Evolutionary conservation across 2,329 filamentous ascomycete genomes (phyloP), one percentile per base, ranked within the genome.

Genomic region (Diaporthe ilicicola): DNA sequence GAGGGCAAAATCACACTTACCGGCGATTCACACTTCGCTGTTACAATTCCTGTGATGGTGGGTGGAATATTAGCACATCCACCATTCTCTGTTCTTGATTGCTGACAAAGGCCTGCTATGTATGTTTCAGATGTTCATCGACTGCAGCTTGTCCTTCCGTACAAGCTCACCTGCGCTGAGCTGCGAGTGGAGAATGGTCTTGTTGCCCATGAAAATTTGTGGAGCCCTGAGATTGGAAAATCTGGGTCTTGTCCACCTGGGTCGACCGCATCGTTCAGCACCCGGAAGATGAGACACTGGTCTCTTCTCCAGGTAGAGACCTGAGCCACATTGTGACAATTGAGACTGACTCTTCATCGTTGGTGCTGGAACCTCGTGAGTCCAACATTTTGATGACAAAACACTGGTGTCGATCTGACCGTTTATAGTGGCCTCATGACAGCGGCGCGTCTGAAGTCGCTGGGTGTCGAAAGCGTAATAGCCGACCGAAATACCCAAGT

Each of bases 401-500:
- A 44, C 15, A 78, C 79, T 6, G 77, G 74, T 0, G 34, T 79
- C 1, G 61, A 74, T 15, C 76, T 81, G 48, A 62, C 48, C 27
- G 13, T 22, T 54, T 2, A 42, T 37, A 69, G 67, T 19, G 56
- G 56, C 4, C 56, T 69, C 22, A 69, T 64, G 32, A 69, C 24
- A 2, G 79, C 80, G 5, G 81, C 80, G 1, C 78, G 81, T 2
- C 75, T 84, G 19, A 83, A 84, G 55, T 79, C 81, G 0, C 53
- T 83, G 0, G 77, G 76, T 1, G 76, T 82, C 0, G 78, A 80
- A 12, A 79, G 74, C 53, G 56, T 83, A 19, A 76, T 84, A 17
- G 67, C 78, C 15, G 82, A 84, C 24, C 74, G 75, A 4, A 81
- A 82, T 29, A 51, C 76, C 4, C 69, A 74, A 0, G 72, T 79